These are phyloP conservation scores for Dothidotthia symphoricarpi DNA, from an alignment of 2,329 filamentous ascomycete species.

Conservation along the genomic window DNA sequence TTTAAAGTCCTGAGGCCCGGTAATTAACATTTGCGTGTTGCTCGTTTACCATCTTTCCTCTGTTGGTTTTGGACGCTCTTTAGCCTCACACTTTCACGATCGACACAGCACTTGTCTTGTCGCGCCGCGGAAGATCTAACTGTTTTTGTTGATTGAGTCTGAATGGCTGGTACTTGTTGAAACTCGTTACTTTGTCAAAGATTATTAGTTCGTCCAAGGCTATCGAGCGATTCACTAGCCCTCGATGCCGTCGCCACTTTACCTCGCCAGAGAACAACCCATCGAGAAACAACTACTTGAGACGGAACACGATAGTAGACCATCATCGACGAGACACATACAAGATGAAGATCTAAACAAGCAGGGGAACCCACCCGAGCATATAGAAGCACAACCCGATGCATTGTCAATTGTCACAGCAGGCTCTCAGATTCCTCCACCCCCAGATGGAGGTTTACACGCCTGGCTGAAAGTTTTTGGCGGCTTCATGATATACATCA, in stretches of 20 bases:
- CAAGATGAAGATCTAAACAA: slow-evolving; percentile 1
- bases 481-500: slow-evolving; percentile 42
- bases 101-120: background rate
- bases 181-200: no score
- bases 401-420: slow-evolving; percentile 19
- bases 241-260: slow-evolving; percentile 13
- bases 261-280: slow-evolving; percentile 17
- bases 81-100: no score
- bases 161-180: no score
- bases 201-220: no score
- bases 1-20: background rate
- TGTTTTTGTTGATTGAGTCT: no score
- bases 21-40: no score
- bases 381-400: slow-evolving; percentile 20
- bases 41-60: no score
- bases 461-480: slow-evolving; percentile 43
- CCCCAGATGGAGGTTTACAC: slow-evolving; percentile 40
- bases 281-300: slow-evolving; percentile 13
- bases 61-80: no score
- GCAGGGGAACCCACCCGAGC: slow-evolving; percentile 2
- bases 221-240: background rate
- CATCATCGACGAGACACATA: slow-evolving; percentile 8
- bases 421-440: slow-evolving; percentile 30
- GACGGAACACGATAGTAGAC: slow-evolving; percentile 15
- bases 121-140: background rate